Conservation (phyloP, 148 eudicot genomes). For the Nepenthes gracilis region DNA sequence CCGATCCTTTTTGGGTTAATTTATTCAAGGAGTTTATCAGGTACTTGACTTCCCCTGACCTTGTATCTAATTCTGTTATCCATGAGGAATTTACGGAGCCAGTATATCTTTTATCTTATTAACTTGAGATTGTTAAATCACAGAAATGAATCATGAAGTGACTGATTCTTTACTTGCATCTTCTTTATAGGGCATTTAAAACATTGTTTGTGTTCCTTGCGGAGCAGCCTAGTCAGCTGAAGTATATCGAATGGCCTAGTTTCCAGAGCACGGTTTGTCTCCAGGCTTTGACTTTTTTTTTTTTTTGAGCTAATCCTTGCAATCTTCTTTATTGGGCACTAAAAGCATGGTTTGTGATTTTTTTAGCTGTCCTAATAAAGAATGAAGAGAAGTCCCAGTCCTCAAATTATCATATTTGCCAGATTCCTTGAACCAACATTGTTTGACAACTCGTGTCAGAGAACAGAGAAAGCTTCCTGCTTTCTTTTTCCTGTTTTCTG, state of each 20-base stretch:
- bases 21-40: slow-evolving; percentile 17
- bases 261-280: slow-evolving; percentile 64
- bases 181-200: slow-evolving; percentile 24
- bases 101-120: background rate
- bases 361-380: background rate
- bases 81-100: too few relatives aligned
- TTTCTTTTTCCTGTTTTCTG: too few relatives aligned
- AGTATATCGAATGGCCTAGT: slow-evolving; percentile 80
- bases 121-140: background rate
- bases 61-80: background rate
- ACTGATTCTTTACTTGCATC: background rate
- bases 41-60: slow-evolving; percentile 9
- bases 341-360: background rate
- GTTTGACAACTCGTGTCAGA: too few relatives aligned
- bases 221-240: slow-evolving; percentile 53
- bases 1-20: slow-evolving; percentile 30
- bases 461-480: too few relatives aligned
- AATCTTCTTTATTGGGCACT: too few relatives aligned
- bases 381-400: background rate
- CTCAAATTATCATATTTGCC: too few relatives aligned
- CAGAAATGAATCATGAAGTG: background rate
- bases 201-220: slow-evolving; percentile 28
- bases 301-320: background rate
- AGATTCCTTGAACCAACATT: too few relatives aligned
- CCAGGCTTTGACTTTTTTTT: background rate